These are phyloP conservation scores for Fomitopsis pinicola DNA, from an alignment of 1,284 basidiomycete genomes.

Conservation along the genomic window DNA sequence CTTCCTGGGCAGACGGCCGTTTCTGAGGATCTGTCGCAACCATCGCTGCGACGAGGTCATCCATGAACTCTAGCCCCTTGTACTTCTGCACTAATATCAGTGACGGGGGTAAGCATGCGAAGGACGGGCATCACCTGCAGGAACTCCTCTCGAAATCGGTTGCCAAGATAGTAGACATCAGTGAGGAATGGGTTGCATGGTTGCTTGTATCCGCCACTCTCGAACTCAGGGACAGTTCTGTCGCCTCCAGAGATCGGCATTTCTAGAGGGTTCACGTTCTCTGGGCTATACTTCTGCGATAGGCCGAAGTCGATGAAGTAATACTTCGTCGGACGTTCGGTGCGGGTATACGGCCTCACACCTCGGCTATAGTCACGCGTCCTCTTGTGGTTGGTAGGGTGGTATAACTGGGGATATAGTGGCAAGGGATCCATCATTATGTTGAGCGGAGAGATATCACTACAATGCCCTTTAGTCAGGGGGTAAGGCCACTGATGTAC, in stretches of 20 bases:
- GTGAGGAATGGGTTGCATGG: slow-evolving; percentile 23
- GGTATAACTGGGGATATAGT: slow-evolving; percentile 25
- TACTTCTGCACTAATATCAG: background rate
- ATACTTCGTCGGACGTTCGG: slow-evolving; percentile 26
- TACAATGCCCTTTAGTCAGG: background rate
- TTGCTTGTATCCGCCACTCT: slow-evolving; percentile 1
- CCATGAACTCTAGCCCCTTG: slow-evolving; percentile 11
- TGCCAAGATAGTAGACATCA: slow-evolving; percentile 28
- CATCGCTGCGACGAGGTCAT: slow-evolving; percentile 11
- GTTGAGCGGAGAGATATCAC: slow-evolving; percentile 19
- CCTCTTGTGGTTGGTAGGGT: slow-evolving; percentile 16
- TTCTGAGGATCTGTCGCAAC: slow-evolving; percentile 10
- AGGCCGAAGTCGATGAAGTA: slow-evolving; percentile 35
- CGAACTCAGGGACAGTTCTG: slow-evolving; percentile 23
- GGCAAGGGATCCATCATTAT: slow-evolving; percentile 34
- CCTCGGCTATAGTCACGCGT: slow-evolving; percentile 15
- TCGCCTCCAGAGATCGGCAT: slow-evolving; percentile 18
- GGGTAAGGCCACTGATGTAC: too few species aligned
- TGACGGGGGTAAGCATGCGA: too few species aligned
- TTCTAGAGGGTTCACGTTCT: slow-evolving; percentile 2
- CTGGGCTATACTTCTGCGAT: slow-evolving; percentile 22
- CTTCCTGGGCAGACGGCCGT: slow-evolving; percentile 11
- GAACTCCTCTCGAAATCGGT: slow-evolving; percentile 25
- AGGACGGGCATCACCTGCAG: slow-evolving; percentile 9
- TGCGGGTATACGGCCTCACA: slow-evolving; percentile 27